phyloP scores from a whole-genome alignment of 345 rosid species.

The Adansonia digitata region DNA sequence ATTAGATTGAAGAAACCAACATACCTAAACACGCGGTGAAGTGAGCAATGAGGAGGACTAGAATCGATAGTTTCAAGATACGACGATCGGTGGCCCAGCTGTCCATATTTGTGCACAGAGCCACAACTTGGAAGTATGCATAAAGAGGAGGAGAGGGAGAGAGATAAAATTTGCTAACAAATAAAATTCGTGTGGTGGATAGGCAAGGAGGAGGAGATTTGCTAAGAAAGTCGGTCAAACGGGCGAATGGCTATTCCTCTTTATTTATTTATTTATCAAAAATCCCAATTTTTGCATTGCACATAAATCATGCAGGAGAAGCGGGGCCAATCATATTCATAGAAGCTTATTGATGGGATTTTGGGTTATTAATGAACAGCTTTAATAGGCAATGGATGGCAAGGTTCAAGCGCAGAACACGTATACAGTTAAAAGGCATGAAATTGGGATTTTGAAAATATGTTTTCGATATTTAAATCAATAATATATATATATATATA shows the following conservation, averaged over 20 bases:
- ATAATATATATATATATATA: no score
- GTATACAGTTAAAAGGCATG: no score
- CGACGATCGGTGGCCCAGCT: slow-evolving; percentile 1
- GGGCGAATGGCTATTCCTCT: not conserved
- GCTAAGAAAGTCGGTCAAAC: slow-evolving; percentile 9
- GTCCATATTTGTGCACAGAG: slow-evolving; percentile 5
- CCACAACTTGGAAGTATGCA: not conserved
- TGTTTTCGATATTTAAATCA: no score
- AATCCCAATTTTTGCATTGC: not conserved
- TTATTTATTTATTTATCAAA: not conserved
- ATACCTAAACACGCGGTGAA: slow-evolving; percentile 12
- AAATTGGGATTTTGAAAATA: no score
- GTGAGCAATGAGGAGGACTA: slow-evolving; percentile 10
- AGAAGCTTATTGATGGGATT: not conserved
- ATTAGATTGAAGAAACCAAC: not conserved
- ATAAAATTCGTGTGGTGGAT: slow-evolving; percentile 22
- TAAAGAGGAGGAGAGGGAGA: not conserved
- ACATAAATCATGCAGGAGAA: not conserved
- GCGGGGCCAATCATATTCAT: not conserved
- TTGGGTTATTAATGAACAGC: not conserved
- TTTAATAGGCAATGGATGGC: no score
- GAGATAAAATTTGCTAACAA: not conserved
- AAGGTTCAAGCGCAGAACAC: no score
- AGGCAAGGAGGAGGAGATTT: slow-evolving; percentile 6
- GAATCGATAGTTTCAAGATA: not conserved